phyloP scores from a whole-genome alignment of 73 alveolate genomes.

The Paramecium caudatum region DNA sequence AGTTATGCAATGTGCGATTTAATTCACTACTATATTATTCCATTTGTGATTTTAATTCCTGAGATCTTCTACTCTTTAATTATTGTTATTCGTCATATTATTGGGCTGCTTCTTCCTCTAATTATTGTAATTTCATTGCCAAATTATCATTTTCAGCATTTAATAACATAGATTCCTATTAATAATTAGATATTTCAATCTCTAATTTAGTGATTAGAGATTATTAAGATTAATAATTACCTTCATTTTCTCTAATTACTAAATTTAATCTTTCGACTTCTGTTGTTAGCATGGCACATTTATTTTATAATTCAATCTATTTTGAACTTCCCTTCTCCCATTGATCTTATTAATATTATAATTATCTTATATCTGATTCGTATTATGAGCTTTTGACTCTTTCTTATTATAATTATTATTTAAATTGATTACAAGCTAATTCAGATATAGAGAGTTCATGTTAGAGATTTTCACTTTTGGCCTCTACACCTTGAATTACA shows the following conservation, averaged over 20 bases:
- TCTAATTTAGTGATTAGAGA: not conserved
- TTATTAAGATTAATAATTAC: not conserved
- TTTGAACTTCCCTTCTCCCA: not conserved
- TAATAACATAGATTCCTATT: not conserved
- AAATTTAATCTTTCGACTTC: constrained; percentile 62
- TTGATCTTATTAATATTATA: constrained; percentile 16
- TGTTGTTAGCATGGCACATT: constrained; percentile 52
- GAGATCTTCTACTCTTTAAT: not conserved
- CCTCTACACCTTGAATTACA: not conserved
- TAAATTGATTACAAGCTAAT: not conserved
- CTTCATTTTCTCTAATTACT: not conserved
- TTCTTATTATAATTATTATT: not conserved
- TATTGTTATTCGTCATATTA: not conserved
- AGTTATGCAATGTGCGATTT: not conserved
- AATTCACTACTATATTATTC: constrained; percentile 1
- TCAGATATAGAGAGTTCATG: not conserved
- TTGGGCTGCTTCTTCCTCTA: not conserved
- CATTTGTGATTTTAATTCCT: not conserved
- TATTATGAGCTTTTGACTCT: not conserved
- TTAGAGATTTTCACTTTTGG: not conserved
- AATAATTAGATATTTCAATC: not conserved
- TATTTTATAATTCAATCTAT: not conserved
- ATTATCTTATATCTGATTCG: no score
- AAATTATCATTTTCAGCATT: constrained; percentile 35
- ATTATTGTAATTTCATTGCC: not conserved